Percentiles rank a stretch among this genome's conserved stretches.
Evolutionary conservation across 306 rosid species (phyloP).

Genomic region (Cicer pinnatifidum): DNA sequence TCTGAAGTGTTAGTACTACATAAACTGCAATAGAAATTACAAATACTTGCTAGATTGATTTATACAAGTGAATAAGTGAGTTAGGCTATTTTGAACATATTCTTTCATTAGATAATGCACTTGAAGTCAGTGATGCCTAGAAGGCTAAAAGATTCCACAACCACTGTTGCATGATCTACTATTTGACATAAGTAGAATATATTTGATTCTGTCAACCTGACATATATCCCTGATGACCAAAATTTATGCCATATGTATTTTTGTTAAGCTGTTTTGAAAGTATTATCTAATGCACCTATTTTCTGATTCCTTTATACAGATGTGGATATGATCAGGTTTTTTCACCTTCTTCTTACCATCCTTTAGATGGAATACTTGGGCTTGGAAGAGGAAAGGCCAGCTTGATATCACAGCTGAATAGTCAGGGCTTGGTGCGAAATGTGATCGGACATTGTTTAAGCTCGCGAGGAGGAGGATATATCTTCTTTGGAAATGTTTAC

Average conservation of each 20-base stretch:
- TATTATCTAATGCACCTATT: not conserved
- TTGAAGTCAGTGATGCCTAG: not conserved
- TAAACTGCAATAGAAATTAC: not conserved
- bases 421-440: slow-evolving; percentile 68
- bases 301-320: slow-evolving; percentile 50
- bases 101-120: not conserved
- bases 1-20: not conserved
- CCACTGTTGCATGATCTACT: not conserved
- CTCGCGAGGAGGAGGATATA: slow-evolving; percentile 80
- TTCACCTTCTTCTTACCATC: slow-evolving; percentile 67
- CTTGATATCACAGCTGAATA: slow-evolving; percentile 73
- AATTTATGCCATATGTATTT: not conserved
- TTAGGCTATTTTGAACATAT: not conserved
- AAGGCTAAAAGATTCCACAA: slow-evolving; percentile 3
- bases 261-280: slow-evolving; percentile 6
- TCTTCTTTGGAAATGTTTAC: slow-evolving; percentile 79
- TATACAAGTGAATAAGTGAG: not conserved
- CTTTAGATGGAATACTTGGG: slow-evolving; percentile 86
- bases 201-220: no score
- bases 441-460: slow-evolving; percentile 90
- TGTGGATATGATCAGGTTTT: slow-evolving; percentile 85
- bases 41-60: not conserved
- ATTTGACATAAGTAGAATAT: not conserved
- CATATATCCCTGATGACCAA: not conserved
- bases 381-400: slow-evolving; percentile 88